Evolutionary conservation across 371 early-diverging fungal genomes (phyloP).

Genomic region (Basidiobolus meristosporus): DNA sequence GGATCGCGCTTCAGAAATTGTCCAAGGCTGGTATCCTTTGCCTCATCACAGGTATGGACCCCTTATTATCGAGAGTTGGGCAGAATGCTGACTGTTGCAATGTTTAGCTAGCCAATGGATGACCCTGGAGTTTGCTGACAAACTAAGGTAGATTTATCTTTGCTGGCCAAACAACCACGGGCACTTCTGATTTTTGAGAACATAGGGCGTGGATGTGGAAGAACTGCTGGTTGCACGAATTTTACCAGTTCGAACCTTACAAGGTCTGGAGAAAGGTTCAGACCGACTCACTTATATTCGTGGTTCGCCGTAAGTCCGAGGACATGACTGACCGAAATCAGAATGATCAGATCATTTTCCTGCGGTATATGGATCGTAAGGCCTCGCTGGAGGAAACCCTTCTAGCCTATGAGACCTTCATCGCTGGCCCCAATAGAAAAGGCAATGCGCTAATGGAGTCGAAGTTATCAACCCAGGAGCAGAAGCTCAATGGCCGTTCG

Average conservation of each 20-base stretch:
- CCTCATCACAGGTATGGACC: too few relatives aligned
- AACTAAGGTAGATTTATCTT: too few relatives aligned
- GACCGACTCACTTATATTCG: constrained; percentile 41
- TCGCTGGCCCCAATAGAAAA: background rate
- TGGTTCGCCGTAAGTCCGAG: constrained; percentile 9
- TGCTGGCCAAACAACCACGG: too few relatives aligned
- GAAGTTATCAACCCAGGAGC: constrained; percentile 3
- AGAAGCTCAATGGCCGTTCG: too few relatives aligned
- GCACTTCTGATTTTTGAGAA: too few relatives aligned
- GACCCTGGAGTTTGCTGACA: constrained; percentile 31
- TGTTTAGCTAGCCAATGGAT: constrained; percentile 40
- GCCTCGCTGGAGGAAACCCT: background rate
- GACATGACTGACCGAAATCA: background rate
- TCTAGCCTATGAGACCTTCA: background rate
- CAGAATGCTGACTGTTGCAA: background rate
- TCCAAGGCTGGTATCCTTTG: background rate
- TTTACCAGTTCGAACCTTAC: constrained; percentile 40
- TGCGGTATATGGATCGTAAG: background rate
- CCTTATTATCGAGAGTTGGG: too few relatives aligned
- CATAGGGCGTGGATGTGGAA: constrained; percentile 35
- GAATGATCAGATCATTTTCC: too few relatives aligned
- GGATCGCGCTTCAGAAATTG: constrained; percentile 12
- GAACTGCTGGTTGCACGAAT: constrained; percentile 23
- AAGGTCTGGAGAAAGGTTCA: constrained; percentile 44
- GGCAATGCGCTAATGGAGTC: constrained; percentile 17